Evolutionary conservation across 495 filamentous ascomycete species (phyloP).

Genomic region (Xylaria longipes): DNA sequence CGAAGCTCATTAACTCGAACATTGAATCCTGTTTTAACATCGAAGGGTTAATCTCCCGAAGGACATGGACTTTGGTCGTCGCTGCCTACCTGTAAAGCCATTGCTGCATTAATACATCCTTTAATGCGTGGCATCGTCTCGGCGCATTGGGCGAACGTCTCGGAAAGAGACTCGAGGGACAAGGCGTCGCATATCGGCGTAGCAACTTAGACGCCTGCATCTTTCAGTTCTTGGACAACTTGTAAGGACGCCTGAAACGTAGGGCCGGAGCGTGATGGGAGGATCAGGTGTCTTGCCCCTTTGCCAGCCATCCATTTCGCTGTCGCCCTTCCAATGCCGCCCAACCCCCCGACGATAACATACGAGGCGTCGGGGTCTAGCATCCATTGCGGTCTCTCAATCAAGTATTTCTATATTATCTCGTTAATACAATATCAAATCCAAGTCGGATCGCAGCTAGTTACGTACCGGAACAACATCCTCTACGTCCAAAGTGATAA

Average conservation of each 20-base stretch:
- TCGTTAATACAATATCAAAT: background rate
- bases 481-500: background rate
- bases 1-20: background rate
- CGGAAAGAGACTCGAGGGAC: background rate
- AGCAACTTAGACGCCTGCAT: background rate
- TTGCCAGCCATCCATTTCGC: slow-evolving; percentile 51
- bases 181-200: background rate
- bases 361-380: slow-evolving; percentile 33
- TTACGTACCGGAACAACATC: background rate
- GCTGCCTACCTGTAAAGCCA: background rate
- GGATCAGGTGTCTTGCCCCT: slow-evolving; percentile 56
- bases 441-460: background rate
- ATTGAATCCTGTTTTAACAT: background rate
- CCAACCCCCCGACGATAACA: slow-evolving; percentile 50
- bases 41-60: background rate
- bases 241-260: background rate
- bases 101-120: slow-evolving; percentile 1
- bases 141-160: too few species aligned
- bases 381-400: too few species aligned
- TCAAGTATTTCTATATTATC: background rate
- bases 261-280: slow-evolving; percentile 46
- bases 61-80: background rate
- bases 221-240: background rate
- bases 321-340: slow-evolving; percentile 53
- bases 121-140: background rate